phyloP scores from a whole-genome alignment of 177 flowering plant genomes.

The Tripterygium wilfordii region DNA sequence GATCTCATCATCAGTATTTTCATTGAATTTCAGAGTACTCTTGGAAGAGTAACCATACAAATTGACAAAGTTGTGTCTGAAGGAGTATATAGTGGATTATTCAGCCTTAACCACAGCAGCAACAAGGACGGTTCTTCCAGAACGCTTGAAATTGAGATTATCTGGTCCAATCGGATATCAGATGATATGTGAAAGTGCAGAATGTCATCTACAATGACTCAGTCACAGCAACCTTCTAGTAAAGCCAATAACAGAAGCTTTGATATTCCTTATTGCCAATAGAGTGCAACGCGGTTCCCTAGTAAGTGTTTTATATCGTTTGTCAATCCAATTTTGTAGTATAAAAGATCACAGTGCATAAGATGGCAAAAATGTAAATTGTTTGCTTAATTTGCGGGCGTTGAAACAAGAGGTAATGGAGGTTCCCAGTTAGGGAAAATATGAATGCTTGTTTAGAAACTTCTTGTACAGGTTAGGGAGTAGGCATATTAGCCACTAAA shows the following conservation, averaged over 20 bases:
- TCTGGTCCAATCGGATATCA: slow-evolving; percentile 68
- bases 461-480: slow-evolving; percentile 22
- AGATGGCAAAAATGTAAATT: slow-evolving; percentile 26
- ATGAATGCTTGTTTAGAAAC: slow-evolving; percentile 1
- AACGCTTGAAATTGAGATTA: slow-evolving; percentile 81
- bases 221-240: not conserved
- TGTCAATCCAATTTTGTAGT: slow-evolving; percentile 45
- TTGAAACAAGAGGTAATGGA: not conserved
- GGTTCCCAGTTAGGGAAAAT: slow-evolving; percentile 17
- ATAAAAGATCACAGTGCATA: slow-evolving; percentile 15
- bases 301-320: slow-evolving; percentile 21
- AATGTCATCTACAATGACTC: not conserved
- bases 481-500: too few species aligned
- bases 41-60: slow-evolving; percentile 85
- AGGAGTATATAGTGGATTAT: slow-evolving; percentile 75
- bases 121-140: slow-evolving; percentile 73
- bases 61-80: slow-evolving; percentile 86
- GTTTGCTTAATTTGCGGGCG: slow-evolving; percentile 8
- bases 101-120: slow-evolving; percentile 70
- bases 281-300: slow-evolving; percentile 5
- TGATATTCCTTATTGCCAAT: not conserved
- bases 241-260: not conserved
- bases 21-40: slow-evolving; percentile 70
- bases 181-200: slow-evolving; percentile 20
- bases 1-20: too few species aligned